Evolutionary conservation across 225 moss, liverwort and hornwort genomes (phyloP).

Genomic region (Straminergon stramineum): DNA sequence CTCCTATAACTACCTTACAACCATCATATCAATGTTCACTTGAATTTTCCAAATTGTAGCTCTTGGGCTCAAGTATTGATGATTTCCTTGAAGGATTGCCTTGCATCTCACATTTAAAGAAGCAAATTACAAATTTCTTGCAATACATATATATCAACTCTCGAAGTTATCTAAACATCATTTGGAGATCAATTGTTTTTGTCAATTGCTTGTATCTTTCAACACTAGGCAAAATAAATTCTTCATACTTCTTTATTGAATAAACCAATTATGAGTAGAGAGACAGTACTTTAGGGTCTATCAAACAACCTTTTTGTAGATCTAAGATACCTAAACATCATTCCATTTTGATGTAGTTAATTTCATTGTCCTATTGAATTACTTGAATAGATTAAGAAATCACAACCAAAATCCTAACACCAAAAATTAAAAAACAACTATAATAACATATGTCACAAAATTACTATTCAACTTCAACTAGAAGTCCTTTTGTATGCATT

Average conservation of each 20-base stretch:
- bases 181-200: neutral
- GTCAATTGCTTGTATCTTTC: neutral
- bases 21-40: neutral
- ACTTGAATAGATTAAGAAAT: neutral
- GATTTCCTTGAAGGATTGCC: neutral
- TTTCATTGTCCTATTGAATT: neutral
- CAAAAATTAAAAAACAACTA: neutral
- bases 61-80: neutral
- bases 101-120: neutral
- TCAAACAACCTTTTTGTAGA: no score
- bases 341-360: neutral
- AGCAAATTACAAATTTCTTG: neutral
- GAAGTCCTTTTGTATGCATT: no score
- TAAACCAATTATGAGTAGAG: neutral
- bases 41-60: neutral
- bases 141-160: neutral
- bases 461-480: neutral
- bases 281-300: neutral
- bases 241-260: neutral
- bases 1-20: neutral
- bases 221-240: neutral
- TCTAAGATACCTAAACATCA: neutral
- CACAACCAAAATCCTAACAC: no score
- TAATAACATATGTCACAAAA: neutral
- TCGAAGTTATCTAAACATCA: neutral